Percentiles rank a stretch among this genome's conserved stretches.
Evolutionary conservation across 306 rosid genomes (phyloP).

Genomic region (Ormosia semicastrata): DNA sequence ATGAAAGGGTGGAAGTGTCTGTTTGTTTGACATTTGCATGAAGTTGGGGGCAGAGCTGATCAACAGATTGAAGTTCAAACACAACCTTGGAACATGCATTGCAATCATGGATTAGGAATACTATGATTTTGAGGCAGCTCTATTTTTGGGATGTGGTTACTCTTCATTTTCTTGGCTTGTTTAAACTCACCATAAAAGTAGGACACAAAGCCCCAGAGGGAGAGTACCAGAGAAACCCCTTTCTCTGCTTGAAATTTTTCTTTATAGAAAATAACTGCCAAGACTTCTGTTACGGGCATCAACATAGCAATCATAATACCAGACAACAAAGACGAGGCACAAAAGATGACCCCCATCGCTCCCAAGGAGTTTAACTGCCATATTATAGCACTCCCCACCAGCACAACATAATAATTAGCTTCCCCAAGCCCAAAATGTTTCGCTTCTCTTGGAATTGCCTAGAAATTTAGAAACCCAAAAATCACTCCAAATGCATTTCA

Average conservation of each 20-base stretch:
- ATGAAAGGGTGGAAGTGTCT: background rate
- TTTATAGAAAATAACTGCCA: too few relatives aligned
- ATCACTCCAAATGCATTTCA: background rate
- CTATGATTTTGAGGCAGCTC: too few relatives aligned
- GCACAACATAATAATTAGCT: slow-evolving; percentile 43
- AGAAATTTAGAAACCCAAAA: background rate
- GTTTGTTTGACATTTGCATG: background rate
- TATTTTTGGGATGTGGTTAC: too few relatives aligned
- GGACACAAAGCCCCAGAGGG: too few relatives aligned
- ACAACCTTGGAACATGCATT: background rate
- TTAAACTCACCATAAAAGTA: too few relatives aligned
- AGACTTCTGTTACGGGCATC: too few relatives aligned
- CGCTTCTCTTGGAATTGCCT: slow-evolving; percentile 22
- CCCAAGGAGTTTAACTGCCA: slow-evolving; percentile 62
- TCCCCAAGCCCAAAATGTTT: background rate
- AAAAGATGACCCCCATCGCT: slow-evolving; percentile 53
- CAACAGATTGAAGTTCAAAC: background rate
- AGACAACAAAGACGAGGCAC: slow-evolving; percentile 42
- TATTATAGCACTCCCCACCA: slow-evolving; percentile 36
- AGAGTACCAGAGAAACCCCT: too few relatives aligned
- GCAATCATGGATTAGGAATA: background rate
- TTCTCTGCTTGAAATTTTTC: too few relatives aligned
- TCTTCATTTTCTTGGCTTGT: too few relatives aligned
- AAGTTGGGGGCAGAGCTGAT: background rate
- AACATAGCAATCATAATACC: too few relatives aligned